Conservation (phyloP, 257 asterid species). For the Datura wrightii region DNA sequence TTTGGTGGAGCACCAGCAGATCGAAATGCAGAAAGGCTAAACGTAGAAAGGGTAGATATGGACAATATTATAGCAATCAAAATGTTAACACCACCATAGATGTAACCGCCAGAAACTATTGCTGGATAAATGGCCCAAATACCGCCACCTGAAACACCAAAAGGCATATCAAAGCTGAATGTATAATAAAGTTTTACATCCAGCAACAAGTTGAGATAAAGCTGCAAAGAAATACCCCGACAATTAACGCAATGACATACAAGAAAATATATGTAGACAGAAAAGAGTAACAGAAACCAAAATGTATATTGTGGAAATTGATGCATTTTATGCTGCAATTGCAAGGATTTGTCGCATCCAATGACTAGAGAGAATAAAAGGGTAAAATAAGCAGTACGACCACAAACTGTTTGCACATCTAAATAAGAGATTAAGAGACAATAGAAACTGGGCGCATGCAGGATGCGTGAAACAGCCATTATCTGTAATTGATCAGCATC, state of each 20-base stretch:
- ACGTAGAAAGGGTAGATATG: conserved; percentile 63
- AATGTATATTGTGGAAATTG: conserved; percentile 17
- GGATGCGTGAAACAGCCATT: neutral
- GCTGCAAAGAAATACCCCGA: neutral
- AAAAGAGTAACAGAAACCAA: neutral
- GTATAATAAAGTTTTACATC: neutral
- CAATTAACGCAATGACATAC: neutral
- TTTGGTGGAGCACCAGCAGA: conserved; percentile 82
- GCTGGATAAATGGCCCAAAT: conserved; percentile 84
- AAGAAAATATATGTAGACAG: neutral
- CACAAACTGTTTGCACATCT: neutral
- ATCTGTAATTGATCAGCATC: conserved; percentile 4
- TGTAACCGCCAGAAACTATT: conserved; percentile 60
- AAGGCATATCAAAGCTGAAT: neutral
- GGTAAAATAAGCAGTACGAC: neutral
- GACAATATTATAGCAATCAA: conserved; percentile 54
- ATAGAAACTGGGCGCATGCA: neutral
- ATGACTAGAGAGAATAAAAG: neutral
- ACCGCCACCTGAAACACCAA: conserved; percentile 75
- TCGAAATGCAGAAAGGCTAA: conserved; percentile 71
- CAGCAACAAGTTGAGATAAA: neutral
- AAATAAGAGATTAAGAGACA: neutral
- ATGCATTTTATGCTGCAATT: neutral
- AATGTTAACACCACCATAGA: conserved; percentile 58
- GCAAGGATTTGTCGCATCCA: conserved; percentile 17